Conservation (phyloP, 345 rosid species). For the Populus nigra region DNA sequence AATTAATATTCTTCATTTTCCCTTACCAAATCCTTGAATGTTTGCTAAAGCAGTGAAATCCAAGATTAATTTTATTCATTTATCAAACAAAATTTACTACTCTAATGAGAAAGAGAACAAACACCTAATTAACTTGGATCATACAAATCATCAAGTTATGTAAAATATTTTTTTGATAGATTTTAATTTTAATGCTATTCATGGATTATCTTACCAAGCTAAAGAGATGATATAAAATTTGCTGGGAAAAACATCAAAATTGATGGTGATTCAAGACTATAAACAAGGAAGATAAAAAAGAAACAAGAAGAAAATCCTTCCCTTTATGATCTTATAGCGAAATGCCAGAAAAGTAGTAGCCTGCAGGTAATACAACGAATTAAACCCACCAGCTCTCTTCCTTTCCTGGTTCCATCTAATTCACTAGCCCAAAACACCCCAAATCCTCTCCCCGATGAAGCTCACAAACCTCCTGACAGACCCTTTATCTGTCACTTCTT, state of each 20-base stretch:
- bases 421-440: conserved; percentile 57
- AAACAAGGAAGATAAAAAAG: neutral
- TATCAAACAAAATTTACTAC: neutral
- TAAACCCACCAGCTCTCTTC: neutral
- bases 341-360: neutral
- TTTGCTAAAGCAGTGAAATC: neutral
- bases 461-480: conserved; percentile 47
- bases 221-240: neutral
- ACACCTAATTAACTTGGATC: neutral
- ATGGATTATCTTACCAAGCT: neutral
- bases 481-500: conserved; percentile 29
- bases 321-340: neutral
- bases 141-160: neutral
- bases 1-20: neutral
- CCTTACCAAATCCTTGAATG: neutral
- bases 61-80: neutral
- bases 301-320: neutral
- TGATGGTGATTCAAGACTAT: neutral
- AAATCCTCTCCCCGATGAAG: conserved; percentile 69
- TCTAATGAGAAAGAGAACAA: neutral
- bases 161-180: too few species aligned
- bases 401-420: neutral
- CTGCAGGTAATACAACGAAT: neutral
- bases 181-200: too few species aligned
- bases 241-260: neutral